Evolutionary conservation across 805 yeast genomes (phyloP), one percentile per base, ranked within the genome.

Genomic region (Lipomyces chichibuensis): DNA sequence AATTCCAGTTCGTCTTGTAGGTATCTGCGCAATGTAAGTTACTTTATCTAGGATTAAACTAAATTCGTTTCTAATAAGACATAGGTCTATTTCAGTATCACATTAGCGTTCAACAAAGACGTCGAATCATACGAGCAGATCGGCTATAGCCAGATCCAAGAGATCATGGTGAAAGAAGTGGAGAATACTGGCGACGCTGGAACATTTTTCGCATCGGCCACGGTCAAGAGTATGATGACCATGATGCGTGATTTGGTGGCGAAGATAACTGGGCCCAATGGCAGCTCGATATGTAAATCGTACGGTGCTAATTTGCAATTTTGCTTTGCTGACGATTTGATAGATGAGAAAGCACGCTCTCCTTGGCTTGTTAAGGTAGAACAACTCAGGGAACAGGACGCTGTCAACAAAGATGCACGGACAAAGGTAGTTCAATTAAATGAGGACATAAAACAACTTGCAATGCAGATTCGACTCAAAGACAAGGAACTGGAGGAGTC

Each of bases 401-500:
- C 29, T 5, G 35, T 29, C 8, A 68, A 69, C 27, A 57, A 64
- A 17, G 63, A 62, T 11, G 43, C 64, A 33, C 68, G 65, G 29
- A 53, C 62, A 8, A 70, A 68, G 33, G 57, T 74, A 3, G 72
- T 61, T 9, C 57, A 58, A 23, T 66, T 75, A 14, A 71, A 65
- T 25, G 56, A 53, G 13, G 74, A 75, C 29, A 43, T 65, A 35
- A 64, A 63, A 23, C 65, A 65, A 29, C 60, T 74, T 14, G 70
- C 71, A 3, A 65, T 69, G 1, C 65, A 62, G 11, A 43, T 74
- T 33, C 65, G 71, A 9, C 52, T 57, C 3, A 72, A 72, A 39
- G 76, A 74, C 46, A 66, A 60, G 23, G 59, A 37, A 7, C 64
- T 75, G 8, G 78, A 75, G 60, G 77, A 75, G 53, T 64, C 74